A percentile compares a stretch with the other conserved stretches of the same genome.
Conservation (phyloP, 164 flowering plant genomes). For the Amborella trichopoda region DNA sequence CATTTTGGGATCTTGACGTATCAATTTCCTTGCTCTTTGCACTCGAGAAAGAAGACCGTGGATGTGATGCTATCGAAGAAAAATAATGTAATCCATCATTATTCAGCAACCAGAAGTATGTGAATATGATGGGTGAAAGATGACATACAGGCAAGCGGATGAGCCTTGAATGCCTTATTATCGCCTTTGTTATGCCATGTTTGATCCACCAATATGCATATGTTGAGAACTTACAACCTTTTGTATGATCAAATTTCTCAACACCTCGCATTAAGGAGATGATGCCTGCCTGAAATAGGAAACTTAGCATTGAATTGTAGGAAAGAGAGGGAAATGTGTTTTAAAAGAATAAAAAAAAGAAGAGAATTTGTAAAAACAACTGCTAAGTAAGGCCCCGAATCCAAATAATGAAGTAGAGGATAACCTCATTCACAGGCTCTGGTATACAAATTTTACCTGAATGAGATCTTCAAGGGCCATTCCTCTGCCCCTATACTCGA, state of each 20-base stretch:
- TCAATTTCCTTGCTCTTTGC: neutral
- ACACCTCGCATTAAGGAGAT: neutral
- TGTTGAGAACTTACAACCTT: neutral
- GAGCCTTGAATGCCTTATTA: neutral
- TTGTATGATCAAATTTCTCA: neutral
- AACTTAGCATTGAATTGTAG: too few species aligned
- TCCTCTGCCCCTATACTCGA: neutral
- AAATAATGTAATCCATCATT: neutral
- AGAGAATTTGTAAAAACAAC: too few species aligned
- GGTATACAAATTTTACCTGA: too few species aligned
- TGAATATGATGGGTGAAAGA: neutral
- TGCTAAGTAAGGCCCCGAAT: too few species aligned
- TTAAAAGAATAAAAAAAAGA: too few species aligned
- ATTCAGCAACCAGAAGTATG: neutral
- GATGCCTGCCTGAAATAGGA: constrained; percentile 1
- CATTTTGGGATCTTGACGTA: neutral
- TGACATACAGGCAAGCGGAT: neutral
- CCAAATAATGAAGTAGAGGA: too few species aligned
- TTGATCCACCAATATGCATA: constrained; percentile 2
- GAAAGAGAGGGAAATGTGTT: too few species aligned
- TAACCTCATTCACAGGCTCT: too few species aligned
- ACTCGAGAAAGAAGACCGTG: neutral
- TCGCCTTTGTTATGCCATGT: neutral
- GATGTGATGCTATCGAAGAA: neutral
- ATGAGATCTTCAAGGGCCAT: constrained; percentile 1